Evolutionary conservation across 2,329 filamentous ascomycete species (phyloP), one percentile per base, ranked within the genome.

Genomic region (Aspergillus caelatus): DNA sequence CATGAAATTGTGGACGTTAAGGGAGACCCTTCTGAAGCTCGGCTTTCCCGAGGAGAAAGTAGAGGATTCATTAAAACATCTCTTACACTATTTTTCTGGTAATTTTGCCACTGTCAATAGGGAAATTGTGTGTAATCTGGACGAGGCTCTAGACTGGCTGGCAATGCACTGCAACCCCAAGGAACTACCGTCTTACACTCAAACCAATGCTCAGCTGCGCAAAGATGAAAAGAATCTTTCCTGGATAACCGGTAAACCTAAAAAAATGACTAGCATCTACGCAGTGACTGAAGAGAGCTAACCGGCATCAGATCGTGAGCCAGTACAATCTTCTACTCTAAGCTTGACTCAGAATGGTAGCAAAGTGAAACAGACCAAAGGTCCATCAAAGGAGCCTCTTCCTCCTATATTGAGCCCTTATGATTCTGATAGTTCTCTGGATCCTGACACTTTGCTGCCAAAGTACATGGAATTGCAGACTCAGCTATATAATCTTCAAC

Each of bases 101-200:
- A 84, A 90, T 60, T 80, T 83, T 3, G 72, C 81, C 26, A 72
- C 64, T 12, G 79, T 81, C 23, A 82, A 77, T 64, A 90, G 88
- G 69, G 91, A 93, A 67, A 84, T 84, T 50, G 85, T 93, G 16
- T 96, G 93, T 91, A 93, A 94, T 11, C 80, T 98, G 41, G 90
- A 96, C 65, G 94, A 97, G 78, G 89, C 91, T 30, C 77, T 99
- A 23, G 92, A 97, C 70, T 97, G 93, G 92, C 84, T 98, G 60
- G 92, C 93, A n/a, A 82, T 92, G 67, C 87, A 95, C 74, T 92
- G 90, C 70, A 80, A 84, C 16, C 80, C 84, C 66, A 85, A 88
- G 1, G 89, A 94, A 70, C 82, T 94, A 41, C 91, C 91, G 7
- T 84, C 88, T 54, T 96, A 95, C 75, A 88, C 91, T 23, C 83